Evolutionary conservation across 2,329 filamentous ascomycete species (phyloP).

Genomic region (Penicillium sp.): DNA sequence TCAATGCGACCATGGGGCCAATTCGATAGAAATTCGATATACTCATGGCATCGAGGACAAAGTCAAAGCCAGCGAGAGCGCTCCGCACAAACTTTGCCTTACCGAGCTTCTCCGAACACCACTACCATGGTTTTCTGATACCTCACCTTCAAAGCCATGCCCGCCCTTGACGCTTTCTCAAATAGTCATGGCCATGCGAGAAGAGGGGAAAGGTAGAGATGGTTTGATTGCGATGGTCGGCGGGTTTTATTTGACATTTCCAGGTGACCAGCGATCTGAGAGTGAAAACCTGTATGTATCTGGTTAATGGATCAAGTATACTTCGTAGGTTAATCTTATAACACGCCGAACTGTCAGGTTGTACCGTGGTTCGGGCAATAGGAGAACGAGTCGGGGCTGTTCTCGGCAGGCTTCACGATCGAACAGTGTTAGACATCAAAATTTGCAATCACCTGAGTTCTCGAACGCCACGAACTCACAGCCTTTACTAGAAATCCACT

Average conservation of each 20-base stretch:
- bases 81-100: background rate
- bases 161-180: slow-evolving; percentile 10
- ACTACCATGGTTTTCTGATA: slow-evolving; percentile 5
- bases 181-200: slow-evolving; percentile 12
- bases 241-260: background rate
- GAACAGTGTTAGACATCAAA: background rate
- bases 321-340: background rate
- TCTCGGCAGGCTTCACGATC: slow-evolving; percentile 5
- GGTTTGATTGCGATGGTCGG: background rate
- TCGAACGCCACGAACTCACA: background rate
- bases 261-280: background rate
- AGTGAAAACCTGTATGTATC: background rate
- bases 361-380: slow-evolving; percentile 11
- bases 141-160: slow-evolving; percentile 11
- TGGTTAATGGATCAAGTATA: background rate
- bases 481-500: slow-evolving; percentile 1
- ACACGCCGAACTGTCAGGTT: slow-evolving; percentile 1
- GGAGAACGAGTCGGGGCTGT: background rate
- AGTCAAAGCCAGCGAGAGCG: background rate
- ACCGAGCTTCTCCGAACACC: slow-evolving; percentile 5
- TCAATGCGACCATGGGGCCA: slow-evolving; percentile 4
- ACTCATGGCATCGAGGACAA: background rate
- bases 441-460: background rate
- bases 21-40: background rate
- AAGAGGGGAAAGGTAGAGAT: background rate